These are phyloP conservation scores for Penicillium capsulatum DNA, from an alignment of 2,329 filamentous ascomycete genomes.

Conservation along the genomic window DNA sequence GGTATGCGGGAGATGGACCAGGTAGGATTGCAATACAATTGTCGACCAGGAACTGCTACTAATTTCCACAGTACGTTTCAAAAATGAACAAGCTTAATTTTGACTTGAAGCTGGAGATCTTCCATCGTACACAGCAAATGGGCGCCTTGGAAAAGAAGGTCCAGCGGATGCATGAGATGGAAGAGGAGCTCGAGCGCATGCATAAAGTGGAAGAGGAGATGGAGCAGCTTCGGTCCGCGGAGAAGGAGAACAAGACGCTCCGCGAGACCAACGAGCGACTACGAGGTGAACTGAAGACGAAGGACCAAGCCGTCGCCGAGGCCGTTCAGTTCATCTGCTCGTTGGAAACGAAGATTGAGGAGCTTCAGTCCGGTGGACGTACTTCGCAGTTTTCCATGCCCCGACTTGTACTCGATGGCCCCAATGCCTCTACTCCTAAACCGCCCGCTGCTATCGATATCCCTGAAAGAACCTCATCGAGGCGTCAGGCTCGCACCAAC, in stretches of 20 bases:
- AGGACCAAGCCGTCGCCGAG: slow-evolving; percentile 41
- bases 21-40: slow-evolving; percentile 18
- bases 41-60: slow-evolving; percentile 6
- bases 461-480: slow-evolving; percentile 40
- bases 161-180: slow-evolving; percentile 36
- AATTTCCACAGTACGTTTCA: slow-evolving; percentile 38
- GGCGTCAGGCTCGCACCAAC: slow-evolving; percentile 18
- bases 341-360: slow-evolving; percentile 39
- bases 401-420: slow-evolving; percentile 25
- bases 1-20: slow-evolving; percentile 43
- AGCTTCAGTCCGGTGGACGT: slow-evolving; percentile 24
- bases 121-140: slow-evolving; percentile 39
- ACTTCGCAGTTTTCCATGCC: slow-evolving; percentile 25
- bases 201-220: slow-evolving; percentile 38
- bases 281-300: slow-evolving; percentile 36
- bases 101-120: slow-evolving; percentile 42
- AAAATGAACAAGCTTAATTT: slow-evolving; percentile 45
- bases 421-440: slow-evolving; percentile 29
- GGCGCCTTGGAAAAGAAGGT: slow-evolving; percentile 35
- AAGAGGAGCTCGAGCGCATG: slow-evolving; percentile 38
- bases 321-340: slow-evolving; percentile 44
- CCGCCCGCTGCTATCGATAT: slow-evolving; percentile 30
- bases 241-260: slow-evolving; percentile 35
- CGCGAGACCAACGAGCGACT: slow-evolving; percentile 38
- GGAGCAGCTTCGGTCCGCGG: slow-evolving; percentile 34